Evolutionary conservation across 2,329 filamentous ascomycete genomes (phyloP), one percentile per base, ranked within the genome.

Genomic region (Fusarium sp.): DNA sequence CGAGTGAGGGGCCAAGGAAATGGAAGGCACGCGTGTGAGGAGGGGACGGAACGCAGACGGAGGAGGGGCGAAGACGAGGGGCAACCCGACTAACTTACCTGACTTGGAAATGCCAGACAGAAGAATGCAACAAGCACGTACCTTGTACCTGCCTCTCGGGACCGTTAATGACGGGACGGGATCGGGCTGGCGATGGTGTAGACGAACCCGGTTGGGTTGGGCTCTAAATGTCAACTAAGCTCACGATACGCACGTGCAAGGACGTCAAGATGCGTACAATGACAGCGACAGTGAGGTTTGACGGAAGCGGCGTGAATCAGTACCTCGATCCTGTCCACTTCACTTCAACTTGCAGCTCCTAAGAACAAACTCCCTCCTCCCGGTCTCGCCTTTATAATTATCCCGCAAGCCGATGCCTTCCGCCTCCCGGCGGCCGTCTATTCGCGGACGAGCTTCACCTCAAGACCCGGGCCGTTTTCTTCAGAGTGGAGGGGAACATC

Each of bases 401-500:
- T 73, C 70, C 70, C 67, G 56, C 71, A 73, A 74, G 62, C 64
- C 71, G 61, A 74, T 35, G 44, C 46, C 68, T 74, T 58, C 71
- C 71, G 71, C 24, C 49, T 69, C 27, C 71, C 42, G 46, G 53
- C 59, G 64, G 44, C 46, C 24, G 31, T 69, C 42, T 60, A 64
- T 38, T 44, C 57, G 36, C 63, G 55, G 40, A 71, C 60, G 44
- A 66, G 60, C 51, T 71, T 59, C 57, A 60, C 14, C 62, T 68
- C 57, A 33, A 71, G 57, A 74, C 73, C 71, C 71, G 71, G 68
- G 27, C 71, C 71, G 62, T 73, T 73, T 69, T 59, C 58, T 71
- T 64, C 40, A 53, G 53, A 62, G 64, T 72, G 67, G 57, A 71
- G 60, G 63, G 49, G 49, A 62, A 27, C 58, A 62, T 72, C 62